Percentiles rank a stretch among this genome's conserved stretches.
Conservation (phyloP, 371 early-diverging fungal genomes). For the Cokeromyces recurvatus region DNA sequence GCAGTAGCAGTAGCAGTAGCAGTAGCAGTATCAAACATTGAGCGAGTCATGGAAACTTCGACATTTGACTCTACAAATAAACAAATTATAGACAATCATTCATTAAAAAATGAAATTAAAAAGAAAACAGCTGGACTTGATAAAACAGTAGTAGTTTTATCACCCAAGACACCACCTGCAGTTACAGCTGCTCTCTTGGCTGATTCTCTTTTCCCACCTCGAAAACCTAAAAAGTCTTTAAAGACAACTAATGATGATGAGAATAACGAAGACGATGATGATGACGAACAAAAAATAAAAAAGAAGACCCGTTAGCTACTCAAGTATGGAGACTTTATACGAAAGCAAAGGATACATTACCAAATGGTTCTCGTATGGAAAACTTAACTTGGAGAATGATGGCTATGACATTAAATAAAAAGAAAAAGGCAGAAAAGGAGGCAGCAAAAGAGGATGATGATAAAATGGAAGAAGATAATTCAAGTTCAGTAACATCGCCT, state of each 20-base stretch:
- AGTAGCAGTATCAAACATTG: too few relatives aligned
- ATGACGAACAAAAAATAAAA: conserved; percentile 19
- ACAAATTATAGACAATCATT: too few relatives aligned
- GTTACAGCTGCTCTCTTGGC: conserved; percentile 26
- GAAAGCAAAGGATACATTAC: conserved; percentile 63
- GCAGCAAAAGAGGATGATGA: neutral
- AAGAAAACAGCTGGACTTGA: too few relatives aligned
- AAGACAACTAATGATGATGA: neutral
- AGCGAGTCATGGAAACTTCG: too few relatives aligned
- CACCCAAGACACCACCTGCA: conserved; percentile 23
- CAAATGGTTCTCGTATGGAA: conserved; percentile 62
- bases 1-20: too few relatives aligned
- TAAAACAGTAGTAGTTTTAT: conserved; percentile 10
- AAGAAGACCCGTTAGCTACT: conserved; percentile 55
- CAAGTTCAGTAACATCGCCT: neutral
- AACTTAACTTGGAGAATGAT: conserved; percentile 73
- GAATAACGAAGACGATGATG: neutral
- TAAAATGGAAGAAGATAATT: conserved; percentile 2
- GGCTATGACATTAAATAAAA: conserved; percentile 56
- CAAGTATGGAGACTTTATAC: conserved; percentile 69
- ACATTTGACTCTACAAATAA: too few relatives aligned
- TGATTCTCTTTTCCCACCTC: conserved; percentile 24
- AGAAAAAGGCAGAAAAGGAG: conserved; percentile 19
- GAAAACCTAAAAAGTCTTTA: conserved; percentile 11
- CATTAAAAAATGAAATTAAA: too few relatives aligned